Evolutionary conservation across 768 basidiomycete genomes (phyloP).

Genomic region (Agrocybe praecox): DNA sequence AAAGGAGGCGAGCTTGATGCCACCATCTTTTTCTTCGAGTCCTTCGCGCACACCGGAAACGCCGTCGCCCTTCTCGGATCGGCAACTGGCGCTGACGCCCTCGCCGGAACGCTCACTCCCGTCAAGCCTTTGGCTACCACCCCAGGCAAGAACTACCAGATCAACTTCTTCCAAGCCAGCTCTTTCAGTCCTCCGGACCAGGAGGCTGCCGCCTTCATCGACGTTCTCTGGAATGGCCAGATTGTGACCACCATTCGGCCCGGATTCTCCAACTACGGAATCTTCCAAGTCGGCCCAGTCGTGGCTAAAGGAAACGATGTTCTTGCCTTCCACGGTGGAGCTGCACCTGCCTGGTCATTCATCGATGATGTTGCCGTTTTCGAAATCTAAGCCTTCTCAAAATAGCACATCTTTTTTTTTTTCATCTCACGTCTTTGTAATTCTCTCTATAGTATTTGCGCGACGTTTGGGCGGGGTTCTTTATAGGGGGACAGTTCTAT

Average conservation of each 20-base stretch:
- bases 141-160: constrained; percentile 37
- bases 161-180: constrained; percentile 45
- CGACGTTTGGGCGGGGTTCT: background rate
- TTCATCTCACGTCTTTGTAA: background rate
- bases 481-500: too few species aligned
- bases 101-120: constrained; percentile 40
- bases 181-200: constrained; percentile 34
- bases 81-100: constrained; percentile 35
- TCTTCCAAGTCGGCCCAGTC: constrained; percentile 33
- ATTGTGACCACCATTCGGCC: constrained; percentile 32
- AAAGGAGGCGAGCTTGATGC: constrained; percentile 41
- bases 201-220: constrained; percentile 37
- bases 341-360: constrained; percentile 51
- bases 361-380: constrained; percentile 44
- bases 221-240: constrained; percentile 46
- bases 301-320: constrained; percentile 36
- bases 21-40: constrained; percentile 41
- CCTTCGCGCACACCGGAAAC: constrained; percentile 42
- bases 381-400: constrained; percentile 11
- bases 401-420: background rate
- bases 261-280: constrained; percentile 41
- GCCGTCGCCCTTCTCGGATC: constrained; percentile 46
- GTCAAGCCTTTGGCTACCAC: constrained; percentile 33
- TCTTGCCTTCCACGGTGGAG: constrained; percentile 43
- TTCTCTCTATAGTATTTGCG: background rate